phyloP scores from a whole-genome alignment of 495 filamentous ascomycete genomes.

The Geopyxis carbonaria region DNA sequence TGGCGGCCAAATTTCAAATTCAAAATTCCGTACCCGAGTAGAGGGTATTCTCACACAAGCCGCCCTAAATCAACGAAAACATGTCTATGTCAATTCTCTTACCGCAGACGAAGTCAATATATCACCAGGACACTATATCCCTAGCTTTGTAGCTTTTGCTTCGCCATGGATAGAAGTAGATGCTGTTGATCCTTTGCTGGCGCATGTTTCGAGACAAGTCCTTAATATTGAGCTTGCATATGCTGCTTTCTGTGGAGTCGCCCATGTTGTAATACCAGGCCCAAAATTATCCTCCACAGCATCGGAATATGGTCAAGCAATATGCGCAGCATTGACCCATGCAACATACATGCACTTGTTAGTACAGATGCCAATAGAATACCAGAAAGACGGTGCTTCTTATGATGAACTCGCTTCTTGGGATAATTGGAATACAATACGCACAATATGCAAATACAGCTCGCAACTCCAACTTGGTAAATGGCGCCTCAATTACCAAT shows the following conservation, averaged over 20 bases:
- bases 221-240: conserved; percentile 82
- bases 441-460: conserved; percentile 75
- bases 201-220: conserved; percentile 33
- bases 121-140: conserved; percentile 23
- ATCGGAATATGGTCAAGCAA: conserved; percentile 64
- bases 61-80: conserved; percentile 43
- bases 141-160: conserved; percentile 19
- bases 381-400: conserved; percentile 5
- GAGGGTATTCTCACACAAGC: conserved; percentile 18
- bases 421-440: conserved; percentile 86
- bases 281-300: conserved; percentile 34
- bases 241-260: conserved; percentile 81
- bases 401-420: conserved; percentile 36
- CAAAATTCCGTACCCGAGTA: conserved; percentile 63
- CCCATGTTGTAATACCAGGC: conserved; percentile 63
- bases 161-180: conserved; percentile 25
- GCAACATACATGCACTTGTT: conserved; percentile 62
- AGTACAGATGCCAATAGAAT: conserved; percentile 64
- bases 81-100: conserved; percentile 28
- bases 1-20: conserved; percentile 72
- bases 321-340: conserved; percentile 58
- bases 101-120: conserved; percentile 21
- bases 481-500: conserved; percentile 26
- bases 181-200: conserved; percentile 18
- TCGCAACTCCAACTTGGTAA: conserved; percentile 70